Percentiles rank a stretch among this genome's conserved stretches.
Conservation (phyloP, 345 rosid species). For the Eucalyptus albens region DNA sequence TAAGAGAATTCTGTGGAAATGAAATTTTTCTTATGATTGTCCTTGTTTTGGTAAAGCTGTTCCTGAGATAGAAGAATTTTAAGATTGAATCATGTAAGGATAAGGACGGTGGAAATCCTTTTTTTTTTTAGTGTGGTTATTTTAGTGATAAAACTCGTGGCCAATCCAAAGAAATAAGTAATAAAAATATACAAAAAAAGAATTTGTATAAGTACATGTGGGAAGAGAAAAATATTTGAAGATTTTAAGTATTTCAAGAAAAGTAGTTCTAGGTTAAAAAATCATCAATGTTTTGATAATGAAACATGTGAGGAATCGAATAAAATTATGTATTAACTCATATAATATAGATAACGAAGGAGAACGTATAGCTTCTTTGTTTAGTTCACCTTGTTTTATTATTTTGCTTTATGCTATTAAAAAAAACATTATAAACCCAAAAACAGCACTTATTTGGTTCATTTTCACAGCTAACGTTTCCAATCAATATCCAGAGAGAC, state of each 20-base stretch:
- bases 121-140: accelerated
- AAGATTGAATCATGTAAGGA: background rate
- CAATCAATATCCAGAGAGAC: background rate
- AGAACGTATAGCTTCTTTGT: background rate
- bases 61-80: background rate
- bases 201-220: background rate
- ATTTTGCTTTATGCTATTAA: background rate
- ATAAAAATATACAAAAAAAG: background rate
- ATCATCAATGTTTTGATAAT: background rate
- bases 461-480: too few relatives aligned
- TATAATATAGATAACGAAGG: background rate
- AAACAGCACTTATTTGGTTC: background rate
- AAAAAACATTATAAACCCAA: background rate
- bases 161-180: background rate
- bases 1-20: background rate
- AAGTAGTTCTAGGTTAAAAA: background rate
- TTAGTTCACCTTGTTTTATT: background rate
- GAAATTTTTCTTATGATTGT: background rate
- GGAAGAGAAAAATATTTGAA: background rate
- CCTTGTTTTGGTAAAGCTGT: background rate
- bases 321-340: background rate
- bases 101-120: background rate
- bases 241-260: background rate
- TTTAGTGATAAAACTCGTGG: background rate
- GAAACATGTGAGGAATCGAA: background rate